A percentile compares a stretch with the other conserved stretches of the same genome.
These are phyloP conservation scores for Cymbopogon flexuosus DNA, from an alignment of 202 grass and related monocot genomes.

Conservation along the genomic window DNA sequence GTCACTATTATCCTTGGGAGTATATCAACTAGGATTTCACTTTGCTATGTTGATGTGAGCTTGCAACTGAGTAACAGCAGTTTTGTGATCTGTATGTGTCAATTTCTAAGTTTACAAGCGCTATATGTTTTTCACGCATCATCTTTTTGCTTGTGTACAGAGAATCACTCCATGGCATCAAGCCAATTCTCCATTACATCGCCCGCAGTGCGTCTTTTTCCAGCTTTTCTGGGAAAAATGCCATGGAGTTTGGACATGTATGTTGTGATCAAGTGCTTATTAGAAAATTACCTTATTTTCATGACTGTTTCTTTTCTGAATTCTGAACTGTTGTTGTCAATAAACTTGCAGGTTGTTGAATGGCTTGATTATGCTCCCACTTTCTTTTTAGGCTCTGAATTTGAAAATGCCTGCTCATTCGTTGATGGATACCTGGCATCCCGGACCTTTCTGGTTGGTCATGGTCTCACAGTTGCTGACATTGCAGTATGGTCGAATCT, in stretches of 20 bases:
- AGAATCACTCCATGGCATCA: too few relatives aligned
- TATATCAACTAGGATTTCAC: neutral
- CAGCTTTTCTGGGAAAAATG: too few relatives aligned
- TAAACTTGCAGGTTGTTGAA: conserved; percentile 50
- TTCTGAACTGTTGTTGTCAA: too few relatives aligned
- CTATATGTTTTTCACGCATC: neutral
- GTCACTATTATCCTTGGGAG: neutral
- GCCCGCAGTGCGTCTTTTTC: too few relatives aligned
- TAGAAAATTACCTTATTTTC: too few relatives aligned
- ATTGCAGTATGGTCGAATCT: conserved; percentile 63
- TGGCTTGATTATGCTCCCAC: conserved; percentile 59
- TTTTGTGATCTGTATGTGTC: neutral
- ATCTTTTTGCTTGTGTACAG: neutral
- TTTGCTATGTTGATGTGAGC: neutral
- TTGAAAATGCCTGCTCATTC: conserved; percentile 53
- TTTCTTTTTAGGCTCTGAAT: conserved; percentile 65
- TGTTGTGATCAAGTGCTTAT: too few relatives aligned
- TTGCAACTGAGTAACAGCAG: neutral
- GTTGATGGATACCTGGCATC: conserved; percentile 46
- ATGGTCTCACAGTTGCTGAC: conserved; percentile 60
- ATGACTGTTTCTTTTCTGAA: too few relatives aligned
- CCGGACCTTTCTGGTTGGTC: conserved; percentile 62
- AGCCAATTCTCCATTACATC: too few relatives aligned
- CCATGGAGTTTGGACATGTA: too few relatives aligned
- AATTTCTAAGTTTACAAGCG: neutral